Evolutionary conservation across 371 early-diverging fungal genomes (phyloP), one percentile per base, ranked within the genome.

Genomic region (Apophysomyces ossiformis): DNA sequence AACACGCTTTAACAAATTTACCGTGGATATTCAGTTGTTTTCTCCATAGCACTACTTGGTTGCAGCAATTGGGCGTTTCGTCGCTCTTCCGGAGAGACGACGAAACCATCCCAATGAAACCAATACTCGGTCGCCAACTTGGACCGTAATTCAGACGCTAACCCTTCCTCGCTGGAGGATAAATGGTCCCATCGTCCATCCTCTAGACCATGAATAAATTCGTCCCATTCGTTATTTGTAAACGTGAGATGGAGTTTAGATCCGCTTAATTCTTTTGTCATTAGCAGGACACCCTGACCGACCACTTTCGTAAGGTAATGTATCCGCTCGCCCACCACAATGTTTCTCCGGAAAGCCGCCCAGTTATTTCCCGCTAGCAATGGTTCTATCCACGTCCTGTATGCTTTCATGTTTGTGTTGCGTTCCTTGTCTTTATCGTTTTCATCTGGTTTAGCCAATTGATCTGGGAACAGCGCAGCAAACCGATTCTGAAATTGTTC

Each of bases 231-330:
- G 39, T 71, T 77, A 46, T 82, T 82, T 15, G 83, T 82, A 37
- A 82, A 82, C 2, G 83, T 82, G 37, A 82, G 60, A 54, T 82
- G 83, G 1, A 82, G 60, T 50, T 82, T 82, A 16, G 80, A 79
- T 15, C 83, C 83, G 59, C 78, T 78, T 15, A 82, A 56, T 65
- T 82, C 83, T 57, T 82, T 82, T 45, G 83, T 82, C 80, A 82
- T 79, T 41, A 79, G 45, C 12, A 82, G 56, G 0, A 82, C 70
- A 38, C 83, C 83, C 65, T 78, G 75, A 0, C 83, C 83, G 2
- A 79, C 77, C 0, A 74, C 68, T 35, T 76, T 74, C 38, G 80
- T 73, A 15, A 82, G 57, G 16, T 76, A 80, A 70, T 76, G 68
- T 69, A 82, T 82, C 2, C 83, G 73, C 36, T 82, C 83, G 18